These are phyloP conservation scores for Saccharum spontaneum DNA, from an alignment of 176 grass and related monocot genomes.

Conservation along the genomic window DNA sequence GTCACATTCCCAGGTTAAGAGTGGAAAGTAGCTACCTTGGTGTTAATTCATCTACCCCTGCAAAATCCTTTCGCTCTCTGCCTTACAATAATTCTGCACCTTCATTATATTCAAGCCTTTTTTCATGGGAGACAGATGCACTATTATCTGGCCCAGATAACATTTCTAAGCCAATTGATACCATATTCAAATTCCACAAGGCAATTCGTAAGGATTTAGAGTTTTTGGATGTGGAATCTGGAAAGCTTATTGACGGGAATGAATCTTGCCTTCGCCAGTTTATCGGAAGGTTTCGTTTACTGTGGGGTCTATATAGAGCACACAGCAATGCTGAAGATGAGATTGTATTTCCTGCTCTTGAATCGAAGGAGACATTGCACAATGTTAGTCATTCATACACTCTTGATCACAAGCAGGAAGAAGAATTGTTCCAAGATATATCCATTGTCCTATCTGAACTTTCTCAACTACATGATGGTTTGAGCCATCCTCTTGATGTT, in stretches of 20 bases:
- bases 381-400: slow-evolving; percentile 95
- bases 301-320: slow-evolving; percentile 92
- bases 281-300: slow-evolving; percentile 77
- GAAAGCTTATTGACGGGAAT: slow-evolving; percentile 64
- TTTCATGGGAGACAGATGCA: slow-evolving; percentile 59
- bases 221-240: slow-evolving; percentile 76
- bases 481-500: background rate
- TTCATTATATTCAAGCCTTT: slow-evolving; percentile 76
- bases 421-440: slow-evolving; percentile 84
- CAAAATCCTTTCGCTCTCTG: slow-evolving; percentile 43
- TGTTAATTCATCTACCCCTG: slow-evolving; percentile 37
- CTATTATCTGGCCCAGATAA: slow-evolving; percentile 38
- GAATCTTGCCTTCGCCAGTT: slow-evolving; percentile 68
- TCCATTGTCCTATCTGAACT: slow-evolving; percentile 60
- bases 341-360: slow-evolving; percentile 90
- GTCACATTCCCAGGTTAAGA: slow-evolving; percentile 70
- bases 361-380: slow-evolving; percentile 80
- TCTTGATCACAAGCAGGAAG: slow-evolving; percentile 92
- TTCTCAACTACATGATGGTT: slow-evolving; percentile 49
- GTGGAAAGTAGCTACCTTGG: slow-evolving; percentile 44
- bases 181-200: slow-evolving; percentile 95
- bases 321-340: slow-evolving; percentile 96
- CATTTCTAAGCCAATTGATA: slow-evolving; percentile 72
- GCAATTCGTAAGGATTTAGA: slow-evolving; percentile 92
- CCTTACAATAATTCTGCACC: slow-evolving; percentile 55